Conservation (phyloP, 768 basidiomycete species). For the Auricularia auricula-judae region DNA sequence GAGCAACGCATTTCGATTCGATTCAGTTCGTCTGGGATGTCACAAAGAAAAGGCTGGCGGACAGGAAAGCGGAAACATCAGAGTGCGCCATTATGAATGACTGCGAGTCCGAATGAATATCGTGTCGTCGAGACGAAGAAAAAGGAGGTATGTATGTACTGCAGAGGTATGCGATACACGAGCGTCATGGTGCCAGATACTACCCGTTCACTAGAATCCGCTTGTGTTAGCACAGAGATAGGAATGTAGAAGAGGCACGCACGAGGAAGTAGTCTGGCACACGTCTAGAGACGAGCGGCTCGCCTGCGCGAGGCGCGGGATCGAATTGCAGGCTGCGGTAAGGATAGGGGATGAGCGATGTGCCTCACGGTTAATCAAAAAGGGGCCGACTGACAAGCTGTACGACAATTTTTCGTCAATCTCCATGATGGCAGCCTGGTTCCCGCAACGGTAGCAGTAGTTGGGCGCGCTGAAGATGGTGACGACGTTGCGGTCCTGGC, state of each 20-base stretch:
- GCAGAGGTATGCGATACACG: neutral
- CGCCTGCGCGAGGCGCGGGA: constrained; percentile 96
- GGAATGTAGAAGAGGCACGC: constrained; percentile 18
- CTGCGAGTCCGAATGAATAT: neutral
- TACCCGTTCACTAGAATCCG: neutral
- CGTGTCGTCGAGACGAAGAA: neutral
- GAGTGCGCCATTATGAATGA: too few species aligned
- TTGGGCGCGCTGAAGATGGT: constrained; percentile 99
- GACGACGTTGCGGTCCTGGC: constrained; percentile 97
- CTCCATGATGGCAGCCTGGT: constrained; percentile 99
- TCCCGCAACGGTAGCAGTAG: constrained; percentile 99
- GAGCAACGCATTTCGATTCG: too few species aligned
- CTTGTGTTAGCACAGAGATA: neutral
- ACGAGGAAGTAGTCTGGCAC: constrained; percentile 93
- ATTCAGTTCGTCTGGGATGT: too few species aligned
- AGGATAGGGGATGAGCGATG: constrained; percentile 27
- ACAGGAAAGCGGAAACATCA: too few species aligned
- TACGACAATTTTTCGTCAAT: constrained; percentile 97
- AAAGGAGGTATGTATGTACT: neutral
- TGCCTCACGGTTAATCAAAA: neutral
- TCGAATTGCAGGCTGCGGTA: constrained; percentile 79
- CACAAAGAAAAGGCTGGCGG: too few species aligned
- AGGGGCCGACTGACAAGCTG: constrained; percentile 18
- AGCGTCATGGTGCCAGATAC: too few species aligned
- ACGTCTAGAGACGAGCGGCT: constrained; percentile 92